Percentiles rank a stretch among this genome's conserved stretches.
Evolutionary conservation across 148 eudicot species (phyloP).

Genomic region (Pouteria glomerata): DNA sequence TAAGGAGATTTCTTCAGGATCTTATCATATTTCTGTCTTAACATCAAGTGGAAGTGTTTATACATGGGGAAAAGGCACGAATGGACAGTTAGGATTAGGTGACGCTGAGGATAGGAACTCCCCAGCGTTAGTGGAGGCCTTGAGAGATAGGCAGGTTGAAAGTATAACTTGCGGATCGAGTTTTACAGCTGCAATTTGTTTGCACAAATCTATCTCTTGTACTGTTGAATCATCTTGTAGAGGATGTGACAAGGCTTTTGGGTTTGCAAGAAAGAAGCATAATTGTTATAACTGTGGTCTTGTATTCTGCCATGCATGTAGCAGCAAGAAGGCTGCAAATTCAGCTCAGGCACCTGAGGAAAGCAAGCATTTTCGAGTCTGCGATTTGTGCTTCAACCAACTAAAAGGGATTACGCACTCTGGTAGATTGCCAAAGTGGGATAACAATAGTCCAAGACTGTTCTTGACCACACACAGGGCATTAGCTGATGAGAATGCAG

Average conservation of each 20-base stretch:
- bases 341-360: slow-evolving; percentile 29
- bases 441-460: slow-evolving; percentile 23
- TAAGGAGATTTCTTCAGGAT: slow-evolving; percentile 26
- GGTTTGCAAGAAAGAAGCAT: slow-evolving; percentile 36
- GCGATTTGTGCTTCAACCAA: slow-evolving; percentile 28
- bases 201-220: slow-evolving; percentile 29
- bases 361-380: slow-evolving; percentile 29
- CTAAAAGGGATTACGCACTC: slow-evolving; percentile 14
- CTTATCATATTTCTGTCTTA: slow-evolving; percentile 30
- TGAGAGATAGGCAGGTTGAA: slow-evolving; percentile 31
- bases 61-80: slow-evolving; percentile 41
- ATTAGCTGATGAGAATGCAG: slow-evolving; percentile 7
- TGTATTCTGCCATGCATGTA: slow-evolving; percentile 28
- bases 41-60: slow-evolving; percentile 32
- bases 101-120: slow-evolving; percentile 24
- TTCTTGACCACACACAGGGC: slow-evolving; percentile 9
- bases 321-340: slow-evolving; percentile 27
- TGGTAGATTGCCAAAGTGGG: too few species aligned
- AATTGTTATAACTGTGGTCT: slow-evolving; percentile 44
- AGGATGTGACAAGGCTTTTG: slow-evolving; percentile 28
- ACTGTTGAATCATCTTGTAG: slow-evolving; percentile 30
- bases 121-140: slow-evolving; percentile 31
- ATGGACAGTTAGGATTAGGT: slow-evolving; percentile 42
- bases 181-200: slow-evolving; percentile 36
- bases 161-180: slow-evolving; percentile 34